Evolutionary conservation across 352 stramenopile species (phyloP).

Genomic region (Globisporangium radiosum): DNA sequence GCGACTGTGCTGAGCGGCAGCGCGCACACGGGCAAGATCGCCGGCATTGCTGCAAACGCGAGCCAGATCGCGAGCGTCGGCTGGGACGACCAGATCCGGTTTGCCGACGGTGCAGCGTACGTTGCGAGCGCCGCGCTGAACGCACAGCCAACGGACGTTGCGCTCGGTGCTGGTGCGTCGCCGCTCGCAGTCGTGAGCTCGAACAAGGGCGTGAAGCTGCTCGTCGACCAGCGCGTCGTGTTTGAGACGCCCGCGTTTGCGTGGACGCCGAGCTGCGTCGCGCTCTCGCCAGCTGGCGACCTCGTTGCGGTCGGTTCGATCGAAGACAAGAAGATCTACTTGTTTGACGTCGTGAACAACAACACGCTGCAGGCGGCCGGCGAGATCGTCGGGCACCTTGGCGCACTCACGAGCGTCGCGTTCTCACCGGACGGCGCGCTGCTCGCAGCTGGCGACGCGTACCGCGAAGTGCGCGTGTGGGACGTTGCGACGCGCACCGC

Average conservation of each 20-base stretch:
- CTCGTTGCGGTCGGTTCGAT: slow-evolving; percentile 72
- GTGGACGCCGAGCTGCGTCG: slow-evolving; percentile 73
- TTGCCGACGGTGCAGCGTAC: slow-evolving; percentile 56
- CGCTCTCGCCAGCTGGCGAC: slow-evolving; percentile 62
- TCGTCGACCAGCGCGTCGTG: slow-evolving; percentile 60
- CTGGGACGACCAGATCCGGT: slow-evolving; percentile 90
- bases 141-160: slow-evolving; percentile 65
- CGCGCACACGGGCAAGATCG: slow-evolving; percentile 73
- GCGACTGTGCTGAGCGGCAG: slow-evolving; percentile 32
- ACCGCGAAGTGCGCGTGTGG: slow-evolving; percentile 89
- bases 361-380: slow-evolving; percentile 47
- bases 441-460: slow-evolving; percentile 82
- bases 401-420: slow-evolving; percentile 62
- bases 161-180: slow-evolving; percentile 36
- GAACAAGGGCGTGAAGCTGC: slow-evolving; percentile 81
- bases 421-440: slow-evolving; percentile 84
- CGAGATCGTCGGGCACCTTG: slow-evolving; percentile 67
- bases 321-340: slow-evolving; percentile 84
- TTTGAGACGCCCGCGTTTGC: slow-evolving; percentile 73
- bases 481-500: slow-evolving; percentile 73
- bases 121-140: slow-evolving; percentile 50
- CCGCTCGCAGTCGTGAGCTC: slow-evolving; percentile 58
- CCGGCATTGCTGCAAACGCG: slow-evolving; percentile 60
- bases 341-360: slow-evolving; percentile 73
- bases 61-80: slow-evolving; percentile 75